Evolutionary conservation across 768 basidiomycete genomes (phyloP), one percentile per base, ranked within the genome.

Genomic region (Megacollybia marginata): DNA sequence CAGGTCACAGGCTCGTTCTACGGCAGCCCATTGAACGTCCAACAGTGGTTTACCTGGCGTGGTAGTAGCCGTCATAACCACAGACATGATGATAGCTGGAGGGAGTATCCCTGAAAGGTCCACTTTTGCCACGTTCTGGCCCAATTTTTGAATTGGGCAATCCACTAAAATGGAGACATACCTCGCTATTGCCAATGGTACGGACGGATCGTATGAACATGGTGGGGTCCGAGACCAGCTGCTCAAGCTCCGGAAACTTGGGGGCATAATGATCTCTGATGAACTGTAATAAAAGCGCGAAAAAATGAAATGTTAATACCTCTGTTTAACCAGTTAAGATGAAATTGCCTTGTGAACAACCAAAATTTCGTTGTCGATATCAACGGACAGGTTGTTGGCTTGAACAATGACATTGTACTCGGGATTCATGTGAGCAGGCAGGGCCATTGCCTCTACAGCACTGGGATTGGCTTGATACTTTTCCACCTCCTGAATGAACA

Each of bases 361-460:
- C 33, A 99, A 74, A 48, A 97, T 91, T 66, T 99, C 96, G 58
- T 99, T 99, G 68, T 99, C 96, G 5, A 98, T 84, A 59, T 99
- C 96, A 40, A 99, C 96, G 2, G 93, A 92, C 51, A 98, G 72
- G 66, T 99, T 99, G 72, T 99, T 99, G 20, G 96, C 92, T 57
- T 92, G 85, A 5, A 99, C 96, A 59, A 98, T 98, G 53, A 98
- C 74, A 54, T 85, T 82, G 70, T 99, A 99, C 66, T 99, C 96
- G 1, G 92, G 90, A 62, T 95, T 94, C 53, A 92, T 75, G 62
- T 92, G 88, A 1, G 89, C 84, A 19, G 86, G 85, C 33, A 86
- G 70, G 1, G 83, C 74, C 73, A 92, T 88, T 35, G 83, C 78
- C 54, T 90, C 85, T 23, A 82, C 77, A 5, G 88, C 77, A 33